Conservation (phyloP, 225 moss, liverwort and hornwort species). For the Physcomitrium patens region DNA sequence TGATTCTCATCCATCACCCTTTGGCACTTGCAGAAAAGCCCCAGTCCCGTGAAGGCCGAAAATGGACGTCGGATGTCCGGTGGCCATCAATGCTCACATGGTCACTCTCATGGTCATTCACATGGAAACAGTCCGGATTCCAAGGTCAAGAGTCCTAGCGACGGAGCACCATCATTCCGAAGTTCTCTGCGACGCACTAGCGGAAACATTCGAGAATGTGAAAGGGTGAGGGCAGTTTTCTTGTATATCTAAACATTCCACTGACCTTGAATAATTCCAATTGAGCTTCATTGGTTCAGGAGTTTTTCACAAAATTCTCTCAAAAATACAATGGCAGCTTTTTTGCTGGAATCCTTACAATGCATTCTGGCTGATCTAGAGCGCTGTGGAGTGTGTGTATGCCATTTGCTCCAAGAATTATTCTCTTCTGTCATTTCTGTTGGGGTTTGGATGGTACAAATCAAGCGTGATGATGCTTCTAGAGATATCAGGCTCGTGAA, state of each 20-base stretch:
- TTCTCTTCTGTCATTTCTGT: no score
- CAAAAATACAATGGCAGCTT: constrained; percentile 4
- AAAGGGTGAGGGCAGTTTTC: constrained; percentile 34
- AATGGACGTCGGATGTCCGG: constrained; percentile 46
- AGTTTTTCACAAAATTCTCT: background rate
- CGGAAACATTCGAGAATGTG: constrained; percentile 73
- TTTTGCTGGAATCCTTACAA: background rate
- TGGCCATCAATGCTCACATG: constrained; percentile 37
- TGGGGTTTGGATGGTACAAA: background rate
- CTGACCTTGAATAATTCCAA: background rate
- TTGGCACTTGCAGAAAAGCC: constrained; percentile 43
- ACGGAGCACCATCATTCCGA: constrained; percentile 56
- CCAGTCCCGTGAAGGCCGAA: constrained; percentile 48
- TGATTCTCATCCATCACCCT: constrained; percentile 25
- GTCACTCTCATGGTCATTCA: constrained; percentile 55
- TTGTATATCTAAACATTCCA: background rate
- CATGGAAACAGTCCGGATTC: constrained; percentile 52
- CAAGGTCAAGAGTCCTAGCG: constrained; percentile 41
- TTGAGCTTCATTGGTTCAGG: background rate
- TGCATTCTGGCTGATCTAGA: constrained; percentile 13
- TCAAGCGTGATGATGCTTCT: background rate
- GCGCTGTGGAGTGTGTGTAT: background rate
- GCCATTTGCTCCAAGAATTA: background rate
- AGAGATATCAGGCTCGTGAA: background rate
- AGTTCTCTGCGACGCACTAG: constrained; percentile 65